Conservation (phyloP, 148 eudicot genomes). For the Vaccinium darrowii region DNA sequence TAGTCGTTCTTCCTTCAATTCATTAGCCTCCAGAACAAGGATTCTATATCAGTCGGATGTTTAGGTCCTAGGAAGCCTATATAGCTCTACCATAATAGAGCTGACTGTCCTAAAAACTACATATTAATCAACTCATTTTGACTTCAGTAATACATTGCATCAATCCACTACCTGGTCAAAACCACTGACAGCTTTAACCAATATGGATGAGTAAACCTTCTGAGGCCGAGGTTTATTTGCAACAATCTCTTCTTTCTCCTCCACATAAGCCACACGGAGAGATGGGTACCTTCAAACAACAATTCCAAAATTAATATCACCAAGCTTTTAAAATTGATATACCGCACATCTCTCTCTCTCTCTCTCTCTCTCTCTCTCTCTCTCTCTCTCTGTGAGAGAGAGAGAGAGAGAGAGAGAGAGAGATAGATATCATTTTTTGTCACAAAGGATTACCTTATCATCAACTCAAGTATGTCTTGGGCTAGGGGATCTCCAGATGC, state of each 20-base stretch:
- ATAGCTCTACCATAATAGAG: not conserved
- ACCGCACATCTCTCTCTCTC: not conserved
- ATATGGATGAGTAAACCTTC: conserved; percentile 74
- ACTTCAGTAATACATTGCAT: conserved; percentile 1
- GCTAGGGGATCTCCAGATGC: conserved; percentile 80
- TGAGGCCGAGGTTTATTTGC: conserved; percentile 21
- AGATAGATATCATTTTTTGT: not conserved
- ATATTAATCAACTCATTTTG: not conserved
- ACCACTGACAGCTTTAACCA: conserved; percentile 79
- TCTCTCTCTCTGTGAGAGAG: too few species aligned
- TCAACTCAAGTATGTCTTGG: conserved; percentile 71
- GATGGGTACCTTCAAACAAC: conserved; percentile 69
- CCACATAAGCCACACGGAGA: conserved; percentile 94
- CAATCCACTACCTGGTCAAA: conserved; percentile 73
- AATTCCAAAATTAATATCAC: not conserved
- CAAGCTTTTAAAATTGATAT: not conserved
- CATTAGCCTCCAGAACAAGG: not conserved
- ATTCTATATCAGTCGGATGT: not conserved
- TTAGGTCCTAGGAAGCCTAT: not conserved
- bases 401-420: too few species aligned
- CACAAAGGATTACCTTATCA: conserved; percentile 53
- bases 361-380: not conserved
- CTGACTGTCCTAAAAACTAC: not conserved
- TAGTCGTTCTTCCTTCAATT: not conserved
- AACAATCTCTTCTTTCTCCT: conserved; percentile 65